Base-by-base conservation (phyloP, 495 filamentous ascomycete species). In the Penicilliopsis zonata region DNA sequence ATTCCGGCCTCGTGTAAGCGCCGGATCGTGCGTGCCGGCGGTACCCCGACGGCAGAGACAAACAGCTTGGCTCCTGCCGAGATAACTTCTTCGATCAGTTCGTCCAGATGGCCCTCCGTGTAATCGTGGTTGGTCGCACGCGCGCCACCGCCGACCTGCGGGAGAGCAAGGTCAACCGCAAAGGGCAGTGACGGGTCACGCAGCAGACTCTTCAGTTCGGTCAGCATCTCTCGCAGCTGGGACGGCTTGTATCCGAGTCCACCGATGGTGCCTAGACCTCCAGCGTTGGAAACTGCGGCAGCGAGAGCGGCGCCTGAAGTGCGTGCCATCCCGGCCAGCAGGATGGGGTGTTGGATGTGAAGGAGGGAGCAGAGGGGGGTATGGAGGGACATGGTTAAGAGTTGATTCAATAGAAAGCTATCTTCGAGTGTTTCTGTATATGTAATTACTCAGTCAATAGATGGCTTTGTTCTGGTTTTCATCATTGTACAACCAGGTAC, bases 61-160 rank as follows among this genome's bases (percentile, higher is more conserved):
- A 94, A 94, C 30, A 92, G 57, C 53, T 62, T 72, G n/a, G 85
- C 76, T 16, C 80, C 75, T 43, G 82, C 77, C 34, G 69, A 63
- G 45, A 94, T 80, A 4, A 78, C 76, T 29, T 90, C 80, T 36
- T 82, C 77, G 42, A 92, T 74, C 15, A 92, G 65, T 51, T 86
- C 77, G 52, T 85, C 80, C 9, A 94, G 71, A 43, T 80, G 75
- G 16, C 86, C 85, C 44, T 74, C 61, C 0, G 85, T 94, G 65
- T 94, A 94, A 54, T 92, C 86, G 60, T 92, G 82, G 60, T 94
- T 94, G 4, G 85, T 94, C 45, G 77, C 78, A 30, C 85, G 71
- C 10, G 86, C 84, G 19, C 50, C 55, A 25, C 81, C 81, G 35
- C 85, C 86, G 36, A 94, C 64, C 52, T 88, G 82, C 2, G 86